Evolutionary conservation across 257 asterid genomes (phyloP).

Genomic region (Fraxinus quadrangulata): DNA sequence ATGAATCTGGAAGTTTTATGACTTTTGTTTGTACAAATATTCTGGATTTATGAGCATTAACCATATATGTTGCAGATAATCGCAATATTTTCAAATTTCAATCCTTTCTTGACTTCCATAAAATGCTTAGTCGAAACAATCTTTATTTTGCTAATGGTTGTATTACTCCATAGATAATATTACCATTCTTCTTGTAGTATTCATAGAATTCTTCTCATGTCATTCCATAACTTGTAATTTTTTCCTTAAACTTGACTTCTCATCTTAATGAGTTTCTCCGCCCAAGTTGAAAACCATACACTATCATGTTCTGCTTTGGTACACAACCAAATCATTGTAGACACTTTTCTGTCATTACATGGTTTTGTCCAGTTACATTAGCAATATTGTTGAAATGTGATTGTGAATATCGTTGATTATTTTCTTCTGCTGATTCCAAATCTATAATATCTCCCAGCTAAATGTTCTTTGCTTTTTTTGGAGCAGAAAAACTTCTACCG

Average conservation of each 20-base stretch:
- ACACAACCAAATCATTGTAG: neutral
- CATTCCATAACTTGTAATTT: too few relatives aligned
- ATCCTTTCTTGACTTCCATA: neutral
- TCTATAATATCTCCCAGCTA: neutral
- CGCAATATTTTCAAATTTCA: too few relatives aligned
- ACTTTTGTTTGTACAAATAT: neutral
- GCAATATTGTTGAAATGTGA: neutral
- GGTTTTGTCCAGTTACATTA: neutral
- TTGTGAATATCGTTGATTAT: neutral
- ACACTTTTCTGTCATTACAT: neutral
- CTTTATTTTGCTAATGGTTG: neutral
- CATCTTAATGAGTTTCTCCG: neutral
- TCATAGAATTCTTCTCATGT: neutral
- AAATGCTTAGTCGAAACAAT: neutral
- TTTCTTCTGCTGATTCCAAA: neutral
- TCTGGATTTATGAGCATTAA: neutral
- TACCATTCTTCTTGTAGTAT: too few relatives aligned
- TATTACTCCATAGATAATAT: too few relatives aligned
- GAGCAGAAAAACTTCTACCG: constrained; percentile 54
- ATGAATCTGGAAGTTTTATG: neutral
- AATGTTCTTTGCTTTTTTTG: constrained; percentile 3
- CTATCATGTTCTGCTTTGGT: neutral
- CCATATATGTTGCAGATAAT: neutral
- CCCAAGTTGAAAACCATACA: neutral
- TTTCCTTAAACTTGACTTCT: neutral